Conservation (phyloP, 208 protist genomes). For the Leishmania lainsoni region DNA sequence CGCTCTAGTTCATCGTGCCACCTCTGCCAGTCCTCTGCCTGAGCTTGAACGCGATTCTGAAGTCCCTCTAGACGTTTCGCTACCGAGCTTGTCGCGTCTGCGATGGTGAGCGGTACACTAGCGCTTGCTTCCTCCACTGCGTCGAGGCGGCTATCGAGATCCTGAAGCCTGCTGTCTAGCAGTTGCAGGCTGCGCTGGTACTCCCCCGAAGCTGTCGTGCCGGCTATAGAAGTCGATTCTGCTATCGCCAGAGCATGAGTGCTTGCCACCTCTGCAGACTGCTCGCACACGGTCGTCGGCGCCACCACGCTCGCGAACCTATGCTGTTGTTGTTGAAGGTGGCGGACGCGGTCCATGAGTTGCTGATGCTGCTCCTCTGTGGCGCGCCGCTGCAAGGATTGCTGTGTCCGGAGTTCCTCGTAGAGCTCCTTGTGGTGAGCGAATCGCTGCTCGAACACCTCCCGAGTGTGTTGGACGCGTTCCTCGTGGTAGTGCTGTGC, state of each 20-base stretch:
- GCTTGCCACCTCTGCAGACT: background rate
- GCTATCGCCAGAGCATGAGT: background rate
- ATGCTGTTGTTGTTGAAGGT: slow-evolving; percentile 17
- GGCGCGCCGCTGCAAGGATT: slow-evolving; percentile 13
- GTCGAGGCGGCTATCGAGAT: slow-evolving; percentile 8
- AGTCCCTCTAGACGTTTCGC: slow-evolving; percentile 9
- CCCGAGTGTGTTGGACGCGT: slow-evolving; percentile 18
- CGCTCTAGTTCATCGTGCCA: slow-evolving; percentile 11
- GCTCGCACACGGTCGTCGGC: background rate
- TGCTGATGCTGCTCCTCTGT: slow-evolving; percentile 29
- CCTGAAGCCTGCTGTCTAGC: slow-evolving; percentile 10
- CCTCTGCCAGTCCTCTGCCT: background rate
- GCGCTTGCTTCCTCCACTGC: background rate
- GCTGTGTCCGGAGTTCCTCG: slow-evolving; percentile 22
- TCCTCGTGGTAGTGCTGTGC: slow-evolving; percentile 26
- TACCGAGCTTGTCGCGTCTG: slow-evolving; percentile 8
- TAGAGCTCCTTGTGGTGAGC: slow-evolving; percentile 28
- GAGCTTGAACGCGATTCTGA: background rate
- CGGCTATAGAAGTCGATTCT: too few species aligned
- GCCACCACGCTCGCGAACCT: background rate
- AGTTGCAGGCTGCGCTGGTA: slow-evolving; percentile 3
- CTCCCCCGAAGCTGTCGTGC: background rate
- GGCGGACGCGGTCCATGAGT: slow-evolving; percentile 7
- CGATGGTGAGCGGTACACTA: background rate
- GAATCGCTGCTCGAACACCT: slow-evolving; percentile 39